Conservation (phyloP, 2,329 filamentous ascomycete genomes). For the Stagonosporopsis vannaccii region DNA sequence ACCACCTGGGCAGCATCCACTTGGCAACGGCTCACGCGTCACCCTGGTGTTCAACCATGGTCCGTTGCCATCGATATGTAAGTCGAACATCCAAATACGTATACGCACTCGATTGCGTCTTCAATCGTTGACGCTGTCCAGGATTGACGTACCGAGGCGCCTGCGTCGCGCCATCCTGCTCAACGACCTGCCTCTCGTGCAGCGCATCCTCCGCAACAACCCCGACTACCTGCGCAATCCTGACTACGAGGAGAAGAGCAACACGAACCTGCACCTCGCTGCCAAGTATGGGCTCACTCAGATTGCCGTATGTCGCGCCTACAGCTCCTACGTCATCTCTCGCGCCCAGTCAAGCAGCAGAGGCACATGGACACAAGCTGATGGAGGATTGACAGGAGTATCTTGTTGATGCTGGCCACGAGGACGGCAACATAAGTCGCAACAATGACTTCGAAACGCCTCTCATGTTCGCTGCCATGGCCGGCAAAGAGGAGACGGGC, state of each 20-base stretch:
- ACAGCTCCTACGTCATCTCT: conserved; percentile 8
- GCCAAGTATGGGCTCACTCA: conserved; percentile 73
- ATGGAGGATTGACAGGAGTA: conserved; percentile 55
- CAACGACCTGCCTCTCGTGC: conserved; percentile 75
- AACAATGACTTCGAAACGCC: conserved; percentile 84
- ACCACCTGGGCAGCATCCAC: conserved; percentile 2
- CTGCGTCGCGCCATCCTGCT: conserved; percentile 82
- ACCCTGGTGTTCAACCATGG: conserved; percentile 29
- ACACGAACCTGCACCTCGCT: conserved; percentile 84
- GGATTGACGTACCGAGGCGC: conserved; percentile 79
- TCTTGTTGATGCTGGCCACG: conserved; percentile 77
- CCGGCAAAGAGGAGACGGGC: conserved; percentile 76
- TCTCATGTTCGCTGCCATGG: conserved; percentile 76
- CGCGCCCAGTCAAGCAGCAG: not conserved
- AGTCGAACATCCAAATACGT: not conserved
- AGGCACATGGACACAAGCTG: not conserved
- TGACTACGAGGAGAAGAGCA: conserved; percentile 76
- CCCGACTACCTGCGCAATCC: conserved; percentile 78
- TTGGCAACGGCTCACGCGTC: conserved; percentile 15
- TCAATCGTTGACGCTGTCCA: conserved; percentile 42
- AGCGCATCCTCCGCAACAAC: conserved; percentile 77
- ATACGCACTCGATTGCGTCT: not conserved
- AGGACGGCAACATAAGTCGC: conserved; percentile 73
- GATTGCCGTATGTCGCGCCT: conserved; percentile 61
- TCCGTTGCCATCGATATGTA: conserved; percentile 33